Evolutionary conservation across 1,284 basidiomycete genomes (phyloP).

Genomic region (Cystobasidiaceae sp.): DNA sequence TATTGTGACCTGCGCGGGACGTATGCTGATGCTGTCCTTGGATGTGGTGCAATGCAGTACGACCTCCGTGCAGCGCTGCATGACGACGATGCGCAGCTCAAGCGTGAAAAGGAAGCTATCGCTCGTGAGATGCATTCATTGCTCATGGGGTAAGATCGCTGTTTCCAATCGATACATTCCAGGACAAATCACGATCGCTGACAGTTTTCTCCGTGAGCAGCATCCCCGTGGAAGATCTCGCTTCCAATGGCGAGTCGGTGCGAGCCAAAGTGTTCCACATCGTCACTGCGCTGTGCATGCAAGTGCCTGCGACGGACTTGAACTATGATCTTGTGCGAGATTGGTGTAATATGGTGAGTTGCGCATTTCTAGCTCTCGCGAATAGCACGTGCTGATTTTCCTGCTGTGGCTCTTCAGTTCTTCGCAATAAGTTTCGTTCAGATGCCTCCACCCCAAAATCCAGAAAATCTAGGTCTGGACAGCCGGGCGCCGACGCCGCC

Average conservation of each 20-base stretch:
- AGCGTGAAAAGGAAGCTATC: constrained; percentile 45
- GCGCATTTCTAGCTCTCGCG: not conserved
- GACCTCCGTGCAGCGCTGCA: constrained; percentile 7
- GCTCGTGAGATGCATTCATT: constrained; percentile 47
- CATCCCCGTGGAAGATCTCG: constrained; percentile 48
- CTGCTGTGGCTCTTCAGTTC: too few relatives aligned
- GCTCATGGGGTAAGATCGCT: constrained; percentile 44
- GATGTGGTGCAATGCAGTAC: not conserved
- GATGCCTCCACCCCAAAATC: constrained; percentile 45
- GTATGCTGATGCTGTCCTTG: not conserved
- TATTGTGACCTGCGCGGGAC: too few relatives aligned
- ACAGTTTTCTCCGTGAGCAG: too few relatives aligned
- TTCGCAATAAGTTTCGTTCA: constrained; percentile 48
- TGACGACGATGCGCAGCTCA: constrained; percentile 43
- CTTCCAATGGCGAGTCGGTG: constrained; percentile 48
- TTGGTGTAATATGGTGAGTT: constrained; percentile 48
- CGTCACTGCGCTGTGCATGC: constrained; percentile 46
- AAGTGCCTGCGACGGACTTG: constrained; percentile 39
- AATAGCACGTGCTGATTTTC: too few relatives aligned
- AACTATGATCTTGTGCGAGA: constrained; percentile 47
- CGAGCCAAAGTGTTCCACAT: constrained; percentile 48
- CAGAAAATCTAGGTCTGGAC: constrained; percentile 16
- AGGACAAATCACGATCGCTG: too few relatives aligned
- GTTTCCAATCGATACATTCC: not conserved
- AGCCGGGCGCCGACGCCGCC: constrained; percentile 20